Base-by-base conservation (phyloP, 2,329 filamentous ascomycete species). In the Nemania sp. region DNA sequence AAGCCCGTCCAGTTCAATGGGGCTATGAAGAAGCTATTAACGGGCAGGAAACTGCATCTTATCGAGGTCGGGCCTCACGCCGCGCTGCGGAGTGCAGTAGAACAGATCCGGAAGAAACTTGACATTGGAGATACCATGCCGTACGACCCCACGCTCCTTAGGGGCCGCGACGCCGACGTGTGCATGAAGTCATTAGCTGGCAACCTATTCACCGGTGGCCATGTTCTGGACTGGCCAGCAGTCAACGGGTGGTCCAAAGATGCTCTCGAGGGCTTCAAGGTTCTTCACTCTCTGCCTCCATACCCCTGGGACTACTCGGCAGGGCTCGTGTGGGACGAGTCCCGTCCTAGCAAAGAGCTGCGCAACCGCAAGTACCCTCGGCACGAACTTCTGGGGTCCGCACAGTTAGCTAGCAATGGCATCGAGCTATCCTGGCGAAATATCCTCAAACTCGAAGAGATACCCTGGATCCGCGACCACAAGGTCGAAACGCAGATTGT, bases 221-320 rank as follows among this genome's bases (percentile, higher is more conserved):
- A 52, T 52, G 22, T 1, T 13, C 22, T 52, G 13, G 29, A 52
- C 5, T 43, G 38, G 38, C 5, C 38, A 6, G 11, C 11, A 13
- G 11, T 43, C 11, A 43, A 43, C 18, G 38, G 38, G 11, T 8
- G 38, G 11, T 8, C 38, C 11, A 15, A 43, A 11, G 8, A 13
- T n/a, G 11, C 11, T 43, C 8, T 43, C 1, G 38, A 43, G 11
- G 18, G 38, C 11, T 43, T 43, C 5, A 43, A 13, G 18, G 5
- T 15, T 5, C 13, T 43, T 52, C 49, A 52, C 11, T 27, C 22
- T 2, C 20, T 52, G 5, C 49, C 49, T 52, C n/a, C 49, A 10
- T 52, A 52, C 20, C 26, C 49, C 5, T 52, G 49, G 49, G 49
- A 52, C 26, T 52, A 52, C 22, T 52, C 49, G 13, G 20, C n/a